A percentile compares a stretch with the other conserved stretches of the same genome.
phyloP scores from a whole-genome alignment of 2,329 filamentous ascomycete genomes.

The Aspergillus sclerotialis region DNA sequence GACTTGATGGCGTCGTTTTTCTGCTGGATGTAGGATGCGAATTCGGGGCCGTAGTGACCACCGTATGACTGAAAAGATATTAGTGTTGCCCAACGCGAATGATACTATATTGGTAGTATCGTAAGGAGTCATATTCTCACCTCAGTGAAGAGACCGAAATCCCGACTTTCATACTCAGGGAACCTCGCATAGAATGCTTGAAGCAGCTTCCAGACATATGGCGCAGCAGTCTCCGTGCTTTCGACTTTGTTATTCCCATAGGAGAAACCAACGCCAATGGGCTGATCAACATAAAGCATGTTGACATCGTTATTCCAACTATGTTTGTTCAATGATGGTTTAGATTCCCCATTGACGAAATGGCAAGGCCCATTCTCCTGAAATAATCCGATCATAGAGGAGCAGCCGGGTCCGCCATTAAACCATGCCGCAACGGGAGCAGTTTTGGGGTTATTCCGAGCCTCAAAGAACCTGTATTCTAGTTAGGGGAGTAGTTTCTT shows the following conservation, averaged over 20 bases:
- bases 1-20: slow-evolving; percentile 28
- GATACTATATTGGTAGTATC: too few relatives aligned
- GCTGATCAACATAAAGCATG: slow-evolving; percentile 62
- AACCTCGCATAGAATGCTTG: slow-evolving; percentile 39
- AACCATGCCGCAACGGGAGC: slow-evolving; percentile 41
- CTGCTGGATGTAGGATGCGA: slow-evolving; percentile 28
- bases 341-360: slow-evolving; percentile 31
- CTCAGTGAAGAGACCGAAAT: slow-evolving; percentile 30
- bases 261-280: slow-evolving; percentile 48
- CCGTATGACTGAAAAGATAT: slow-evolving; percentile 22
- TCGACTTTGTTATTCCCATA: slow-evolving; percentile 33
- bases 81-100: too few relatives aligned
- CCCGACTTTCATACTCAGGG: slow-evolving; percentile 31
- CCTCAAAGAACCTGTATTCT: slow-evolving; percentile 39
- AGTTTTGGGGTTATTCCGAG: slow-evolving; percentile 37
- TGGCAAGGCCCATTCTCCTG: slow-evolving; percentile 41
- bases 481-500: neutral
- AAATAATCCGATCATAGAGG: slow-evolving; percentile 34
- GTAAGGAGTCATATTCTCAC: slow-evolving; percentile 1
- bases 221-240: slow-evolving; percentile 41
- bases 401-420: slow-evolving; percentile 43
- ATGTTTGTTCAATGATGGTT: slow-evolving; percentile 42
- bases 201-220: slow-evolving; percentile 50
- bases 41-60: slow-evolving; percentile 30
- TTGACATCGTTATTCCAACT: slow-evolving; percentile 57